Evolutionary conservation across 2,329 filamentous ascomycete species (phyloP), one percentile per base, ranked within the genome.

Genomic region (Colletotrichum plurivorum): DNA sequence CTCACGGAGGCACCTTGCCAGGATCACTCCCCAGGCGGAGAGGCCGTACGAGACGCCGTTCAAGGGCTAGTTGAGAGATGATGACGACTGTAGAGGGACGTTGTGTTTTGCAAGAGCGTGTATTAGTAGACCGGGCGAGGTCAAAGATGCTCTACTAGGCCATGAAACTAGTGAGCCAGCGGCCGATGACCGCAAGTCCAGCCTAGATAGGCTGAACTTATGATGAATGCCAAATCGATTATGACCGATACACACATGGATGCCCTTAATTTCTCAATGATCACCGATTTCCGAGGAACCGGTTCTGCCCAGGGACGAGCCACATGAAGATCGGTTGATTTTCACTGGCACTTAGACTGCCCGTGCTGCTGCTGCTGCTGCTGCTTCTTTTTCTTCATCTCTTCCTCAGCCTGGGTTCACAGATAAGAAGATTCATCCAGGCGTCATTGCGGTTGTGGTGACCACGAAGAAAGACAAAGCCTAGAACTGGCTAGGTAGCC

Each of bases 11-110:
- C 67, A 70, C 49, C 54, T 70, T 45, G 67, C 67, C 7, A 67
- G 67, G 49, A 70, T 70, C 43, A 70, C 67, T 15, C 67, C 67
- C 15, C 67, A 70, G 58, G 67, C 64, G 3, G 67, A 70, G 31
- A 18, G 67, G 25, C 67, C 67, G 3, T 70, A 70, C 18, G 63
- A 70, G 57, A 70, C 67, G 2, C 64, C 67, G 6, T 70, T 70
- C 46, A 70, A 70, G 57, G 67, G 63, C 54, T 70, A 57, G 27
- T 2, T 15, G 13, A 13, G 39, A 6, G n/a, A 5, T 8, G 39
- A n/a, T 4, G 15, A 20, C 12, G n/a, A 6, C 8, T 22, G n/a
- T 13, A 4, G 5, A 22, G 20, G n/a, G 48, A 20, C 12, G 20
- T 20, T 51, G 22, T 16, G 22, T n/a, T 16, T 52, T 13, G 12